Evolutionary conservation across 345 rosid species (phyloP).

Genomic region (Ceriops zippeliana): DNA sequence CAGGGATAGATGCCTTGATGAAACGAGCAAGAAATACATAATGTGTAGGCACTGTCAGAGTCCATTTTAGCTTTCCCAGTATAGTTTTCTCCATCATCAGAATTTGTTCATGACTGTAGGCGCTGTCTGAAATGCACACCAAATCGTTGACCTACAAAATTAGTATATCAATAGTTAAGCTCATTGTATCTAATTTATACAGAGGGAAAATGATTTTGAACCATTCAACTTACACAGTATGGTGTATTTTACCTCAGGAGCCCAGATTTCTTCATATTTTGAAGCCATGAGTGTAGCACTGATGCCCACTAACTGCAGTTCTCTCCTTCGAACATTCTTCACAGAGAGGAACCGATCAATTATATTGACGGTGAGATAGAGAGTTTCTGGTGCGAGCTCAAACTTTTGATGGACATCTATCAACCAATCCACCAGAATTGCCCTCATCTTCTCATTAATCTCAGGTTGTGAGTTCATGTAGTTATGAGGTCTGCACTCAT

Average conservation of each 20-base stretch:
- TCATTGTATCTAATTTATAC: slow-evolving; percentile 19
- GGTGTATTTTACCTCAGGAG: slow-evolving; percentile 54
- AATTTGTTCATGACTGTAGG: slow-evolving; percentile 57
- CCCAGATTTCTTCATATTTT: slow-evolving; percentile 96
- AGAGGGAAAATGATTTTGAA: slow-evolving; percentile 35
- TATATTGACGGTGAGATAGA: slow-evolving; percentile 78
- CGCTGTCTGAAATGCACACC: slow-evolving; percentile 69
- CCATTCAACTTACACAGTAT: not conserved
- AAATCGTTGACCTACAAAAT: slow-evolving; percentile 63
- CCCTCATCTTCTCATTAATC: slow-evolving; percentile 81
- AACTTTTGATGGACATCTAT: slow-evolving; percentile 81
- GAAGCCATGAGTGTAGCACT: slow-evolving; percentile 83
- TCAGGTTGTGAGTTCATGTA: slow-evolving; percentile 77
- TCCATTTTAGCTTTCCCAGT: slow-evolving; percentile 77
- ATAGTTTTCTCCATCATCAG: slow-evolving; percentile 89
- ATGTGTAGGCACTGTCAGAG: slow-evolving; percentile 79
- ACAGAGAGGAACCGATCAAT: slow-evolving; percentile 72
- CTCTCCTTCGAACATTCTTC: slow-evolving; percentile 61
- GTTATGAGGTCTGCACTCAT: slow-evolving; percentile 59
- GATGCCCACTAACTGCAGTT: slow-evolving; percentile 78
- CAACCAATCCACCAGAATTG: slow-evolving; percentile 85
- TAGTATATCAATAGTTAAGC: too few relatives aligned
- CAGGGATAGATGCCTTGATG: slow-evolving; percentile 72
- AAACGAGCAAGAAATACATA: slow-evolving; percentile 83
- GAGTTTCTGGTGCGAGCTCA: slow-evolving; percentile 78